Percentiles rank a stretch among this genome's conserved stretches.
Evolutionary conservation across 2,329 filamentous ascomycete species (phyloP).

Genomic region (Cladosporium sp.): DNA sequence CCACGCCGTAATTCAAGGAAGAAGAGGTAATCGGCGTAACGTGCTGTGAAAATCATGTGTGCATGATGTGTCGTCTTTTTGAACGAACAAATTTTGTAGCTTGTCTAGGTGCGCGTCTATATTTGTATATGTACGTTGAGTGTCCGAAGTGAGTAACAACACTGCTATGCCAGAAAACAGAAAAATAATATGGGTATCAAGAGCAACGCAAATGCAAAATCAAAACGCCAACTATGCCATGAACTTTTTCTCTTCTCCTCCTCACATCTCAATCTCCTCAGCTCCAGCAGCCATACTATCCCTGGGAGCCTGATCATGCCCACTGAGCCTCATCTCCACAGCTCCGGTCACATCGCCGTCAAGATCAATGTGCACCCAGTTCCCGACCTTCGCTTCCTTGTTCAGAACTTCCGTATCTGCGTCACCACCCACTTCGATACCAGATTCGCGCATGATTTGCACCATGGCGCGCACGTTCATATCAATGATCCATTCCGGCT

Average conservation of each 20-base stretch:
- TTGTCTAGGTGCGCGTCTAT: no score
- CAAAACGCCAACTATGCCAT: background rate
- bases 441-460: constrained; percentile 56
- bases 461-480: constrained; percentile 78
- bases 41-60: no score
- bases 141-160: no score
- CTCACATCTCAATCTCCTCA: constrained; percentile 16
- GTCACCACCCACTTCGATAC: constrained; percentile 38
- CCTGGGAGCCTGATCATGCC: constrained; percentile 6
- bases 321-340: constrained; percentile 7
- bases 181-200: background rate
- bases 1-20: no score
- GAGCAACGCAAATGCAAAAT: background rate
- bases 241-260: background rate
- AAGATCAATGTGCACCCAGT: constrained; percentile 23
- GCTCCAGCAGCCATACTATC: constrained; percentile 2
- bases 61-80: no score
- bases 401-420: constrained; percentile 37
- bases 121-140: no score
- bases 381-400: constrained; percentile 19
- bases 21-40: no score
- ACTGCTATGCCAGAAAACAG: no score
- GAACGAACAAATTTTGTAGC: no score
- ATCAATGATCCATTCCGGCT: constrained; percentile 74
- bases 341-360: background rate